Evolutionary conservation across 148 eudicot species (phyloP).

Genomic region (Salicornia ramosissima): DNA sequence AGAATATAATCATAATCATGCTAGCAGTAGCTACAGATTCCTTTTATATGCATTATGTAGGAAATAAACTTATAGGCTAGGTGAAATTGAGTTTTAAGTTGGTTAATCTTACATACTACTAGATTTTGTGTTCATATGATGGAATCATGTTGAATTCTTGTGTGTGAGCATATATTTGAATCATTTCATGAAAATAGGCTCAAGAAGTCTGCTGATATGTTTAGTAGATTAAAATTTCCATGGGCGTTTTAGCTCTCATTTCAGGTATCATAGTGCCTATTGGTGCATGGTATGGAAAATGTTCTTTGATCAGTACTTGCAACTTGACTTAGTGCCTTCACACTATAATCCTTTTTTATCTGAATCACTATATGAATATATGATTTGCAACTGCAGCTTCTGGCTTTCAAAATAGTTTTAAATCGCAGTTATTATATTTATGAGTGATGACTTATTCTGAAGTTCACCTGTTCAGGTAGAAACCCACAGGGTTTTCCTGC

Average conservation of each 20-base stretch:
- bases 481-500: constrained; percentile 72
- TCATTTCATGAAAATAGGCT: not conserved
- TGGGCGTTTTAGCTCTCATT: not conserved
- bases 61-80: not conserved
- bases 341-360: not conserved
- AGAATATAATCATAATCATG: not conserved
- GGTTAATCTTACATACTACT: not conserved
- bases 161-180: not conserved
- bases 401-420: not conserved
- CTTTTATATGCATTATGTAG: not conserved
- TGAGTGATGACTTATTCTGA: not conserved
- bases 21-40: not conserved
- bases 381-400: not conserved
- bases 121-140: not conserved
- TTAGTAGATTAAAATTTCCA: not conserved
- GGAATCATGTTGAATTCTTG: not conserved
- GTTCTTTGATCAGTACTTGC: not conserved
- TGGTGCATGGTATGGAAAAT: not conserved
- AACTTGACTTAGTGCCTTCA: not conserved
- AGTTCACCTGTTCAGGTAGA: constrained; percentile 58
- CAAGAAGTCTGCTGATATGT: not conserved
- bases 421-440: not conserved
- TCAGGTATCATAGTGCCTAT: not conserved
- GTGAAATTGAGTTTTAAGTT: not conserved
- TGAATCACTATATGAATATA: not conserved